Conservation (phyloP, 441 rosid species). For the Theobroma grandiflorum region DNA sequence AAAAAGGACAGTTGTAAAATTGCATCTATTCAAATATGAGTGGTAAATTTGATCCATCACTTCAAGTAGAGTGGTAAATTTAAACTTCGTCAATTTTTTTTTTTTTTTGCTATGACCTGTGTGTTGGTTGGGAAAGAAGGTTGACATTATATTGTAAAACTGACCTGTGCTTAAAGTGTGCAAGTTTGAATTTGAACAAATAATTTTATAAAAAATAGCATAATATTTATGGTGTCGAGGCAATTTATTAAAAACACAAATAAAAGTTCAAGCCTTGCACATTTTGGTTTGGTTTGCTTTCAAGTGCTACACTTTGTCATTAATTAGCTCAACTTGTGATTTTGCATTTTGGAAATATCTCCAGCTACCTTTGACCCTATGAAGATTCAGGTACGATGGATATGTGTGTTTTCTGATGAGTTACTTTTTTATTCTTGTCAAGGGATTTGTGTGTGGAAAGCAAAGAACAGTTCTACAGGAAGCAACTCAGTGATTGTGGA, state of each 20-base stretch:
- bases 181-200: not conserved
- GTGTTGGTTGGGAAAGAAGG: not conserved
- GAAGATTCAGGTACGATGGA: not conserved
- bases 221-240: not conserved
- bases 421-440: conserved; percentile 1
- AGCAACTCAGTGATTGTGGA: conserved; percentile 51
- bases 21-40: no score
- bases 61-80: no score
- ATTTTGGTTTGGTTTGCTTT: not conserved
- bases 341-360: not conserved
- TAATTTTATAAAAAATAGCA: not conserved
- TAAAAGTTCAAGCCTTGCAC: not conserved
- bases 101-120: not conserved
- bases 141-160: not conserved
- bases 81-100: no score
- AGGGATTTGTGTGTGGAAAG: conserved; percentile 80
- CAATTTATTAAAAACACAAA: not conserved
- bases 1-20: no score
- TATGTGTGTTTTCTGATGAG: conserved; percentile 12
- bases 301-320: not conserved
- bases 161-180: not conserved
- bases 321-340: not conserved
- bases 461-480: conserved; percentile 63
- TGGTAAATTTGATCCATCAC: no score
- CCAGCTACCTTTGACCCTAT: not conserved